Base-by-base conservation (phyloP, 805 yeast species). In the Hanseniaspora thailandica region DNA sequence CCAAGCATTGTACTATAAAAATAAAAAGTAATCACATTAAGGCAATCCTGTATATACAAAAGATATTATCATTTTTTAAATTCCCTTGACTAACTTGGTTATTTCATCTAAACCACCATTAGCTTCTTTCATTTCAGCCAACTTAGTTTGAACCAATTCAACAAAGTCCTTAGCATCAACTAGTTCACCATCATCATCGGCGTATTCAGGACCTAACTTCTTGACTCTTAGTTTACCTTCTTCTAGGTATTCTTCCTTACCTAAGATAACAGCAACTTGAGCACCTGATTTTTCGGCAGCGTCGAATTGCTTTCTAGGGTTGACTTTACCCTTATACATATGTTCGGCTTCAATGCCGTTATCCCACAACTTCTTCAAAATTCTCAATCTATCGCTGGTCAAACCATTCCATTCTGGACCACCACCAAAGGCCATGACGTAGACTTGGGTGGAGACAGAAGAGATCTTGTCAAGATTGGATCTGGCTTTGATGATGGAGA, bases 351-450 rank as follows among this genome's bases (percentile, higher is more conserved):
- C 94, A 58, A 93, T 81, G 34, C 93, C 96, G 8, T 83, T 84
- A 39, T 73, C 74, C 98, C 98, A 93, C 61, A 93, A 76, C 61
- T 73, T 67, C 63, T 86, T 82, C 52, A 96, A 80, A 45, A 93
- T 77, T 30, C 76, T 62, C 96, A 93, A 88, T 72, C 98, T 83
- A 71, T 93, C 97, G 55, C 81, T 78, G 63, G 93, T 72, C 71
- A 86, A 87, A 6, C 97, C 98, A 56, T 75, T 80, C 97, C 97
- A 89, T 57, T 84, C 94, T 61, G 85, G 85, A 62, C 97, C 98
- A 63, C 97, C 97, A 59, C 98, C 98, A 64, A 93, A 89, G 1
- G 98, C 97, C 96, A 93, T 89, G 47, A 93, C 83, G 64, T 75
- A 93, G 13, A 86, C 97, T 67, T 93, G 95, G 19, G 98, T 94